Conservation (phyloP, 805 yeast genomes). For the Ogataea haglerorum region DNA sequence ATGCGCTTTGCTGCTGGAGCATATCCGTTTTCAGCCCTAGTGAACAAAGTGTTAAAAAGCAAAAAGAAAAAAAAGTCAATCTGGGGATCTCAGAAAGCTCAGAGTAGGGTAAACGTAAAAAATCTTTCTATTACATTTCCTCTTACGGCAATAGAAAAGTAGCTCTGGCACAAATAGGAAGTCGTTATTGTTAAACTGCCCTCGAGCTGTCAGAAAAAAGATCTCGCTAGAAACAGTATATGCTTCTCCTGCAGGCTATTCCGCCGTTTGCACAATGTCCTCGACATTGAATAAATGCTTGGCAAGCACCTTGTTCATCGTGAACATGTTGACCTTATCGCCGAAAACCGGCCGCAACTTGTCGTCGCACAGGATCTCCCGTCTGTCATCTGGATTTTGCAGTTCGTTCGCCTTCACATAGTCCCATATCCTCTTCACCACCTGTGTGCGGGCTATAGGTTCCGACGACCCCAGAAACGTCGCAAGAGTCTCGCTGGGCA, state of each 20-base stretch:
- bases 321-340: constrained; percentile 53
- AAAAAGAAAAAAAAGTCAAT: constrained; percentile 6
- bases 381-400: constrained; percentile 64
- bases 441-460: constrained; percentile 60
- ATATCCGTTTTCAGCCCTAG: background rate
- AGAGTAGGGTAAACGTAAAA: constrained; percentile 6
- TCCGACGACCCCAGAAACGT: constrained; percentile 42
- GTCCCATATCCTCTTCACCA: constrained; percentile 67
- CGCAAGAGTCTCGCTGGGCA: constrained; percentile 49
- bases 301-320: constrained; percentile 52
- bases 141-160: background rate
- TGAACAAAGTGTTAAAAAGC: constrained; percentile 1
- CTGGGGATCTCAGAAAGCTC: constrained; percentile 7
- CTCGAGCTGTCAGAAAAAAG: constrained; percentile 36
- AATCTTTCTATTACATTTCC: constrained; percentile 5
- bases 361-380: constrained; percentile 65
- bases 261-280: constrained; percentile 2
- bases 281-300: constrained; percentile 42
- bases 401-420: constrained; percentile 60
- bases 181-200: constrained; percentile 24
- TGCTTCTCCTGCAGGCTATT: constrained; percentile 4
- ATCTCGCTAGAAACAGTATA: background rate
- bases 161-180: background rate
- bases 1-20: background rate
- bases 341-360: constrained; percentile 58